Conservation (phyloP, 1,284 basidiomycete genomes). For the Laetiporus sulphureus region DNA sequence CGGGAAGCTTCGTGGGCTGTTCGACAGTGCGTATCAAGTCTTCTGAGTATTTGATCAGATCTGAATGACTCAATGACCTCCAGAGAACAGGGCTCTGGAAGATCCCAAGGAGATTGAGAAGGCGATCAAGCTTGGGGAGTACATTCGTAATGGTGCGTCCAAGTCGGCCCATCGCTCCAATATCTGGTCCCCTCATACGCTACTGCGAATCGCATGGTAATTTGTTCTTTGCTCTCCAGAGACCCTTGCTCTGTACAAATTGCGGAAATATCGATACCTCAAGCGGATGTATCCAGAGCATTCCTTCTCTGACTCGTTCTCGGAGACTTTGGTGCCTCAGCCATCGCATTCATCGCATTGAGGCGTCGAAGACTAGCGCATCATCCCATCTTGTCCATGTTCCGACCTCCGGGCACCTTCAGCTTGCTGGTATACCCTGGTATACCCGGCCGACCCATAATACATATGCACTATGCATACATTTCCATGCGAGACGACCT, state of each 20-base stretch:
- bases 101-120: conserved; percentile 73
- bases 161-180: background rate
- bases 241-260: conserved; percentile 78
- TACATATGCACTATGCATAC: too few relatives aligned
- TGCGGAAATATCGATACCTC: conserved; percentile 83
- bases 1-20: conserved; percentile 58
- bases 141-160: conserved; percentile 79
- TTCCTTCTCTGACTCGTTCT: conserved; percentile 4
- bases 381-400: too few relatives aligned
- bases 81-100: conserved; percentile 69
- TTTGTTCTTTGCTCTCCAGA: too few relatives aligned
- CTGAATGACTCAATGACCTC: background rate
- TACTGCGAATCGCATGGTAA: too few relatives aligned
- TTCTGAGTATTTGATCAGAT: background rate
- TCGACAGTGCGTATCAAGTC: conserved; percentile 51
- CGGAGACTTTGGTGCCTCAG: background rate
- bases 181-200: background rate
- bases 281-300: conserved; percentile 60
- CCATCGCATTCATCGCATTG: background rate
- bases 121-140: conserved; percentile 75
- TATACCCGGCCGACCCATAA: too few relatives aligned
- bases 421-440: too few relatives aligned
- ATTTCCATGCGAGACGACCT: too few relatives aligned
- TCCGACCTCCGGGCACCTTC: too few relatives aligned
- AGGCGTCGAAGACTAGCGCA: background rate